Evolutionary conservation across 202 grass and related monocot genomes (phyloP).

Genomic region (Cymbopogon flexuosus): DNA sequence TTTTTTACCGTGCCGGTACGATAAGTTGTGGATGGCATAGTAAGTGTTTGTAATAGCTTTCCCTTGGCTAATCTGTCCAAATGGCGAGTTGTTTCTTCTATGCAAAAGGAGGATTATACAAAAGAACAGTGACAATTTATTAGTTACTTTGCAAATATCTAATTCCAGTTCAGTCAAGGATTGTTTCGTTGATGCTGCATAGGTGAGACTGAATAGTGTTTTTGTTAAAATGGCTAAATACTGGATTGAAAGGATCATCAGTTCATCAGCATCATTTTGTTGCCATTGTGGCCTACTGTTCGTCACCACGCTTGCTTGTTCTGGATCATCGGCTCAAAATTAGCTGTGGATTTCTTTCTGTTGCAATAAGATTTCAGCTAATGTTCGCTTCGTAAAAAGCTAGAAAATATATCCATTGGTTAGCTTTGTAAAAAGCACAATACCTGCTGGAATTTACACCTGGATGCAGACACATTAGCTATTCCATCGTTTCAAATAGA

Average conservation of each 20-base stretch:
- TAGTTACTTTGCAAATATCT: conserved; percentile 19
- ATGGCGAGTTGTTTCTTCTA: conserved; percentile 9
- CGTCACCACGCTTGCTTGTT: neutral
- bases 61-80: conserved; percentile 4
- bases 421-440: no score
- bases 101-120: neutral
- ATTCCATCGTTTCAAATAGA: no score
- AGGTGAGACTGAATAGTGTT: neutral
- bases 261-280: no score
- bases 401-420: neutral
- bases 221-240: neutral
- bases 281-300: no score
- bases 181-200: neutral
- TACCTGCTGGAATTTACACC: no score
- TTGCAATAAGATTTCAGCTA: neutral
- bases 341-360: neutral
- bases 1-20: conserved; percentile 29
- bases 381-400: neutral
- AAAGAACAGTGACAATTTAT: conserved; percentile 18
- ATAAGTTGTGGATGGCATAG: conserved; percentile 31
- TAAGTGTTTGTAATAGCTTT: conserved; percentile 30
- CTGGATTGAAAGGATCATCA: neutral
- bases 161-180: neutral
- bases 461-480: no score
- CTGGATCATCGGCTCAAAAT: neutral